Percentiles rank a stretch among this genome's conserved stretches.
Evolutionary conservation across 139 green algal species (phyloP).

Genomic region (Pseudopediastrum boryanum): DNA sequence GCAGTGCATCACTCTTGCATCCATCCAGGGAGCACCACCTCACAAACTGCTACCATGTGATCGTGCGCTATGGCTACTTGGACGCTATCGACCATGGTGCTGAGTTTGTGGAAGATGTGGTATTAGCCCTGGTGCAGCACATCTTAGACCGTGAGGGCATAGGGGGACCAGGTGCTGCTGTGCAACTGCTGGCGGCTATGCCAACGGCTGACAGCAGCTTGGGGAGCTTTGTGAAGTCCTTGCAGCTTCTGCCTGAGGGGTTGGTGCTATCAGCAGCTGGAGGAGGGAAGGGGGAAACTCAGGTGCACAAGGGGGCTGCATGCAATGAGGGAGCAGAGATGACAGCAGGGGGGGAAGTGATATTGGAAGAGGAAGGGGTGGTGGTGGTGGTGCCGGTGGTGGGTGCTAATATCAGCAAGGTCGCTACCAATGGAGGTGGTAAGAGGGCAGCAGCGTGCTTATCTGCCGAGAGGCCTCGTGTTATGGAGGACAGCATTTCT

Average conservation of each 20-base stretch:
- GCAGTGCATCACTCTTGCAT: not conserved
- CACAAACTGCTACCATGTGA: slow-evolving; percentile 36
- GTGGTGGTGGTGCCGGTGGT: not conserved
- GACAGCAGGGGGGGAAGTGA: not conserved
- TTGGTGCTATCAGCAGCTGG: not conserved
- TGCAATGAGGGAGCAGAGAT: not conserved
- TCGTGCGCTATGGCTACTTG: slow-evolving; percentile 58
- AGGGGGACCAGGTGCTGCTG: slow-evolving; percentile 2
- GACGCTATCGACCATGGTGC: slow-evolving; percentile 46
- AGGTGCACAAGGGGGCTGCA: not conserved
- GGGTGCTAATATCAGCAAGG: not conserved
- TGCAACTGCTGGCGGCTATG: not conserved
- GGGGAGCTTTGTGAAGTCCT: not conserved
- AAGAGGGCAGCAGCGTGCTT: not conserved
- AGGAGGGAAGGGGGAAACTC: not conserved
- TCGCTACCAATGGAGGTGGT: not conserved
- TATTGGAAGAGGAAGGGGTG: not conserved
- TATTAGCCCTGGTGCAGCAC: slow-evolving; percentile 11
- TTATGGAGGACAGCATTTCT: not conserved
- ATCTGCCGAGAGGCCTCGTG: not conserved
- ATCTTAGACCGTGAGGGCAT: slow-evolving; percentile 11
- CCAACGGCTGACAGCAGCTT: not conserved
- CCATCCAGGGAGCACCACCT: not conserved
- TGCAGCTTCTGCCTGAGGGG: not conserved
- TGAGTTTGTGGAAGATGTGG: slow-evolving; percentile 41